Conservation (phyloP, 768 basidiomycete genomes). For the Naganishia friedmannii region DNA sequence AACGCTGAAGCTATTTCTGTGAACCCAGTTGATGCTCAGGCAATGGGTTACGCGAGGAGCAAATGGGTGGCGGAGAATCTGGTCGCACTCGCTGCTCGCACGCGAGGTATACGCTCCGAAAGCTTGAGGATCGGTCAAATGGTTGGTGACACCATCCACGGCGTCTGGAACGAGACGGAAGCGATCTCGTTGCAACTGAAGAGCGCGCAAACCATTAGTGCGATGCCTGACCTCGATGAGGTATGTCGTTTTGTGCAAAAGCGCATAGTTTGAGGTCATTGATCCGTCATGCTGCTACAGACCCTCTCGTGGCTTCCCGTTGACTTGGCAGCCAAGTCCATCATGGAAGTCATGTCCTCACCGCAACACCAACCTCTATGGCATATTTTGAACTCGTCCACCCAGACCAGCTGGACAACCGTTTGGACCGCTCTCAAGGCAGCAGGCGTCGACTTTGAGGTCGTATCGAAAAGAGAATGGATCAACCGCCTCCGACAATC, state of each 20-base stretch:
- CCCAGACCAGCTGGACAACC: conserved; percentile 51
- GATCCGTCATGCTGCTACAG: neutral
- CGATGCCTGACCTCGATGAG: conserved; percentile 50
- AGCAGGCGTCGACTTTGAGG: conserved; percentile 55
- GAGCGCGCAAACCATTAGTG: conserved; percentile 52
- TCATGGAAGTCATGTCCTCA: conserved; percentile 55
- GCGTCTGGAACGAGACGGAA: conserved; percentile 62
- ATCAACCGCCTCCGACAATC: conserved; percentile 51
- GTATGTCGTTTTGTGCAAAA: conserved; percentile 47
- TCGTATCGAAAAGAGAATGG: conserved; percentile 53
- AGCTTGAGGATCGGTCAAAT: conserved; percentile 61
- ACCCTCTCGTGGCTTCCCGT: conserved; percentile 59
- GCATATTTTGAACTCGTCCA: conserved; percentile 54
- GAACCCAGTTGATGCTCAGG: conserved; percentile 50
- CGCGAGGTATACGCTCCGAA: conserved; percentile 47
- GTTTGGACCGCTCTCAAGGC: conserved; percentile 54
- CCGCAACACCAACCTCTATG: conserved; percentile 23
- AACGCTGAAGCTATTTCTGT: conserved; percentile 52
- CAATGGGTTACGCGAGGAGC: conserved; percentile 52
- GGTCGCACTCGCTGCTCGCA: conserved; percentile 54
- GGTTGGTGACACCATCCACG: conserved; percentile 58
- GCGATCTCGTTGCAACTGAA: conserved; percentile 57
- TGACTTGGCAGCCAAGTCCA: conserved; percentile 57
- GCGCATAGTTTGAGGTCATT: neutral
- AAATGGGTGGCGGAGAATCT: conserved; percentile 63